Base-by-base conservation (phyloP, 768 basidiomycete species). In the Neoboletus brunneissimus region DNA sequence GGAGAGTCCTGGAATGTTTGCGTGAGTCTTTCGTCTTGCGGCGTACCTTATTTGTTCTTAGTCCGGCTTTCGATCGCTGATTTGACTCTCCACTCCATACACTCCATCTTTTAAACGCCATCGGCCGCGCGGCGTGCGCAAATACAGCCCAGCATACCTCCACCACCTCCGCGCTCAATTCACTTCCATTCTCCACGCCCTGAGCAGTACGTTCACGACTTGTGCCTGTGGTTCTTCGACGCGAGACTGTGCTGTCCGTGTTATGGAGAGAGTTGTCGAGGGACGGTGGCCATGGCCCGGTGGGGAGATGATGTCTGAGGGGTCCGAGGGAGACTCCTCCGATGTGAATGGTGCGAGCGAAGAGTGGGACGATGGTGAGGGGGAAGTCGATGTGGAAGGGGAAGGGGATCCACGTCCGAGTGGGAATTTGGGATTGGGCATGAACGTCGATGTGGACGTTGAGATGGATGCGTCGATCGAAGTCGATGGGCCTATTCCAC, bases 171-270 rank as follows among this genome's bases (percentile, higher is more conserved):
- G 83, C 38, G 72, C 79, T 29, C 88, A 89, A 63, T 82, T 89
- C 73, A 78, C 85, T 0, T 82, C 84, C 25, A 84, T 89, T 65
- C 78, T 90, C 0, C 86, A 89, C 53, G 78, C 86, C 7, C 78
- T 90, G 51, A 76, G 82, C 8, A 84, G 84, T 18, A 87, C 85
- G 0, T 90, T 89, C 64, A 84, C 85, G 4, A 85, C 86, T 1
- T 90, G 88, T 53, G 88, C 88, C 0, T 90, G 88, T 59, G 88
- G 88, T 7, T 75, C 80, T 11, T 76, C 76, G 6, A 78, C 85
- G 5, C 76, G 75, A 32, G 83, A 87, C 51, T 91, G 89, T 62
- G 86, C 82, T 3, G 67, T 87, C 25, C 76, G 73, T 13, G 77
- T 81, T n/a, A 86, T 88, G 81, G 81, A 81, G 15, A 75, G 75